phyloP scores from a whole-genome alignment of 176 grass and related monocot genomes.

The Aegilops sharonensis region DNA sequence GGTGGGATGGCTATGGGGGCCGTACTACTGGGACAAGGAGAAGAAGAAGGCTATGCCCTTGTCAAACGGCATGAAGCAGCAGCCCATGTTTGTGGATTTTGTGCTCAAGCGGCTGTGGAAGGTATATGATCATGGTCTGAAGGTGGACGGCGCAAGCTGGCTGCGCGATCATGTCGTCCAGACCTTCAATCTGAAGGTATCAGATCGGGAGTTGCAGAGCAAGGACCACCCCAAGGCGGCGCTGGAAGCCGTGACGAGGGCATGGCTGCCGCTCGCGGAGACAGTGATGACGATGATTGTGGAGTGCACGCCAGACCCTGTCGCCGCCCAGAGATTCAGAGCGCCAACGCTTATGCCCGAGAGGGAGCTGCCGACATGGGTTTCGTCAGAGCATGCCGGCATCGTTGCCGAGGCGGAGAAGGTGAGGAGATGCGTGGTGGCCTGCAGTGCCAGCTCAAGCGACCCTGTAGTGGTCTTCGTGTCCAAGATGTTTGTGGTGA shows the following conservation, averaged over 20 bases:
- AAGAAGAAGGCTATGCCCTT: slow-evolving; percentile 64
- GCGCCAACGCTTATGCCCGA: slow-evolving; percentile 60
- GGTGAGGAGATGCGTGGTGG: slow-evolving; percentile 68
- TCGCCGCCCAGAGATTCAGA: slow-evolving; percentile 53
- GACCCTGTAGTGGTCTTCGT: slow-evolving; percentile 78
- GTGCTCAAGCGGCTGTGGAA: slow-evolving; percentile 72
- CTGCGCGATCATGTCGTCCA: neutral
- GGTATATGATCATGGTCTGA: slow-evolving; percentile 52
- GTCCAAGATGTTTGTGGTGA: slow-evolving; percentile 91
- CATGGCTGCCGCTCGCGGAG: slow-evolving; percentile 75
- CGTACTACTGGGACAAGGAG: slow-evolving; percentile 63
- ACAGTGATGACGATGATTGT: slow-evolving; percentile 76
- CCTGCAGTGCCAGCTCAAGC: slow-evolving; percentile 46
- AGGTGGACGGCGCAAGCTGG: slow-evolving; percentile 28
- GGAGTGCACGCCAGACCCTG: slow-evolving; percentile 77
- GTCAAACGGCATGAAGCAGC: slow-evolving; percentile 38
- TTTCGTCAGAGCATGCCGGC: slow-evolving; percentile 21
- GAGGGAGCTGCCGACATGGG: slow-evolving; percentile 45
- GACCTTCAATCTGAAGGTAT: slow-evolving; percentile 41
- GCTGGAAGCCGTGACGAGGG: slow-evolving; percentile 76
- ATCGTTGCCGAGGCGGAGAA: slow-evolving; percentile 55
- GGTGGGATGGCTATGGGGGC: slow-evolving; percentile 76
- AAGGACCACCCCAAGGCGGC: slow-evolving; percentile 54
- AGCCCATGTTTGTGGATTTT: slow-evolving; percentile 87
- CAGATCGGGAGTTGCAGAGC: slow-evolving; percentile 59